Evolutionary conservation across 1,139 yeast species (phyloP).

Genomic region (Kurtzmaniella quercitrusa): DNA sequence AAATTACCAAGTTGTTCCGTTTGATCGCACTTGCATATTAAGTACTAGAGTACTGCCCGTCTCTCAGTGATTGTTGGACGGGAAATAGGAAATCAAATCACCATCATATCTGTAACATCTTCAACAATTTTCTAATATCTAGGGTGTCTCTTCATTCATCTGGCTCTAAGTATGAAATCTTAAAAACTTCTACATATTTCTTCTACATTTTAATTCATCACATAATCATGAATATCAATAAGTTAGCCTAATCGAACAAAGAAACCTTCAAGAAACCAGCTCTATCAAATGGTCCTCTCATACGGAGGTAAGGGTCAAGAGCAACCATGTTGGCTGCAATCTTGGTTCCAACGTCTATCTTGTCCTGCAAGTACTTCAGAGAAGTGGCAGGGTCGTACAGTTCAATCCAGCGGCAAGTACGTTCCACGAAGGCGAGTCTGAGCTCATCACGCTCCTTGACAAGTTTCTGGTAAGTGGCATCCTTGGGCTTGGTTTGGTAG

Average conservation of each 20-base stretch:
- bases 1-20: too few species aligned
- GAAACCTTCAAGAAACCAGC: constrained; percentile 17
- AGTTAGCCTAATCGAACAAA: constrained; percentile 2
- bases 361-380: constrained; percentile 36
- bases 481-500: constrained; percentile 26
- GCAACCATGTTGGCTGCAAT: constrained; percentile 31
- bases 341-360: constrained; percentile 25
- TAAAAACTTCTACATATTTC: too few species aligned
- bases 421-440: constrained; percentile 26
- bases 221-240: neutral
- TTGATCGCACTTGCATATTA: too few species aligned
- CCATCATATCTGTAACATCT: too few species aligned
- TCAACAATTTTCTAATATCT: too few species aligned
- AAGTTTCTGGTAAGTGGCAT: constrained; percentile 24
- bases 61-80: too few species aligned
- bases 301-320: constrained; percentile 39
- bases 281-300: constrained; percentile 38
- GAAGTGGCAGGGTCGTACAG: constrained; percentile 37
- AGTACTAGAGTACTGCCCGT: too few species aligned
- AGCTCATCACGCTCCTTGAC: constrained; percentile 31
- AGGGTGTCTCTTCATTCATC: too few species aligned
- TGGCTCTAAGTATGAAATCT: too few species aligned
- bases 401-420: constrained; percentile 40
- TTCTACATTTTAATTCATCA: too few species aligned
- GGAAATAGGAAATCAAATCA: too few species aligned